Evolutionary conservation across 768 basidiomycete species (phyloP).

Genomic region (Mycena pura): DNA sequence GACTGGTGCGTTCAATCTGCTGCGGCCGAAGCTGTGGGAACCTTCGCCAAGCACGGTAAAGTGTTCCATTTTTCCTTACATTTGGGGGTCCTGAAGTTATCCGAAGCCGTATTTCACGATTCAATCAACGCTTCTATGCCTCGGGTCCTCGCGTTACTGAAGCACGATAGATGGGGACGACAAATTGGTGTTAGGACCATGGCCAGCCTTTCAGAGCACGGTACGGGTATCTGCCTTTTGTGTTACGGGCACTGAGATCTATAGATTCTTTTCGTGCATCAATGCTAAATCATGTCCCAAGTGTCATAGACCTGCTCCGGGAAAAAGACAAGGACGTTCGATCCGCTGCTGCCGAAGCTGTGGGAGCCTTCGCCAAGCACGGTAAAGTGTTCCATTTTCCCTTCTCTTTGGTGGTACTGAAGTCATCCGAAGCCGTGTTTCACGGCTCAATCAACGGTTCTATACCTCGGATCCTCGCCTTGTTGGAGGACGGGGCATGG

Average conservation of each 20-base stretch:
- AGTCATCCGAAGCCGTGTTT: neutral
- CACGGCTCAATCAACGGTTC: neutral
- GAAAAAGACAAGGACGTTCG: neutral
- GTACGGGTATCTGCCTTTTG: too few species aligned
- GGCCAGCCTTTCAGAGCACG: too few species aligned
- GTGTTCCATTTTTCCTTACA: too few species aligned
- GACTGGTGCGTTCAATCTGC: neutral
- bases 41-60: neutral
- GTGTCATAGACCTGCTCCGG: neutral
- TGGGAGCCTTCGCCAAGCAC: neutral
- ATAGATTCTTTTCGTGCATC: too few species aligned
- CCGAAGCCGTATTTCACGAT: neutral
- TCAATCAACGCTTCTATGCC: neutral
- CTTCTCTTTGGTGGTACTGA: neutral
- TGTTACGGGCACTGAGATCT: too few species aligned
- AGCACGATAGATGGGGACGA: neutral
- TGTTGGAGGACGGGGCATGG: neutral
- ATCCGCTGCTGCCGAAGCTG: neutral
- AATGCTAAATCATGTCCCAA: neutral
- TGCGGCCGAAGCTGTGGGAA: neutral
- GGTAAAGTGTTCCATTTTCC: neutral
- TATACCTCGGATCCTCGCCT: neutral
- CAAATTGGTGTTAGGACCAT: neutral
- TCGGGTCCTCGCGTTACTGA: neutral
- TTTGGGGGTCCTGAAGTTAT: neutral